Percentiles rank a stretch among this genome's conserved stretches.
Evolutionary conservation across 129 eudicot genomes (phyloP).

Genomic region (Chrysanthemum lavandulifolium): DNA sequence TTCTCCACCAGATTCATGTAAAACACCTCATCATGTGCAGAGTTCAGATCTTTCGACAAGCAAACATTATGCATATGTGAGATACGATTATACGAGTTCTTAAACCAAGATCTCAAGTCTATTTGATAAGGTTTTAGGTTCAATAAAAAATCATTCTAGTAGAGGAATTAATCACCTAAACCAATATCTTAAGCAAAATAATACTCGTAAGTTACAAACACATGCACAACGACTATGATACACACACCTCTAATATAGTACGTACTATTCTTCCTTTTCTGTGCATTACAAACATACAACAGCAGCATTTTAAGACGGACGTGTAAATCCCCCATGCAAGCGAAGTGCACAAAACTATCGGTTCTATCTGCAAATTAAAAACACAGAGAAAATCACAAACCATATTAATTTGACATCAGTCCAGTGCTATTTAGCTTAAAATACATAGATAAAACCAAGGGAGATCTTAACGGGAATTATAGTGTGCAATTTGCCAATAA

Average conservation of each 20-base stretch:
- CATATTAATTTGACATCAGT: background rate
- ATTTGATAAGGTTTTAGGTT: background rate
- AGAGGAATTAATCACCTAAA: background rate
- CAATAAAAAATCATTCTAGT: background rate
- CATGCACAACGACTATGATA: constrained; percentile 28
- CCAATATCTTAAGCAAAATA: constrained; percentile 14
- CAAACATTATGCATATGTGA: too few species aligned
- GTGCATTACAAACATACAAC: constrained; percentile 32
- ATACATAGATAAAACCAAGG: background rate
- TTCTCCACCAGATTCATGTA: too few species aligned
- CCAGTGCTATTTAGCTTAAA: background rate
- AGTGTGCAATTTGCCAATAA: constrained; percentile 1
- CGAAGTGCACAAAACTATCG: constrained; percentile 10
- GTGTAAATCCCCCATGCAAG: background rate
- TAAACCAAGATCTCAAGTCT: too few species aligned
- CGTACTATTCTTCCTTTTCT: constrained; percentile 18
- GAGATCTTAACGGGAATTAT: background rate
- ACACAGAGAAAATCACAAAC: background rate
- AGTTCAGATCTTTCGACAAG: too few species aligned
- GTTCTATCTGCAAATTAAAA: constrained; percentile 19
- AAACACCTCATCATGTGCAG: too few species aligned
- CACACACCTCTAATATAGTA: constrained; percentile 16
- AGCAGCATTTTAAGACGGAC: constrained; percentile 13
- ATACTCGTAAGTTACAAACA: constrained; percentile 2
- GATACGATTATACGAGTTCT: too few species aligned